Evolutionary conservation across 2,329 filamentous ascomycete genomes (phyloP).

Genomic region (Salinomyces thailandicus): DNA sequence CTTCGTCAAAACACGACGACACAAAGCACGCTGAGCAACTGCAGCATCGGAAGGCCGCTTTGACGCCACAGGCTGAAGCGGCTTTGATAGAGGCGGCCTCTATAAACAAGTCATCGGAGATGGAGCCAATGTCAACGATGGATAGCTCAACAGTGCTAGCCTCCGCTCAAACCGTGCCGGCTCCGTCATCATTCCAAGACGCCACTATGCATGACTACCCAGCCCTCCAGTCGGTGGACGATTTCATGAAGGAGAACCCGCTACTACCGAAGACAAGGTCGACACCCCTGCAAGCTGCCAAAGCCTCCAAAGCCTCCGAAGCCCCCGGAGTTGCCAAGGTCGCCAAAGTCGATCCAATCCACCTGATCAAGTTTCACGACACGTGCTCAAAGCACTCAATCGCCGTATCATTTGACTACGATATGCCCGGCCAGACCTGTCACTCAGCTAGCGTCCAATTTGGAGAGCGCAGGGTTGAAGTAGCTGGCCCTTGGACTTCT

Average conservation of each 20-base stretch:
- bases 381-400: constrained; percentile 12
- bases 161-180: neutral
- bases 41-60: neutral
- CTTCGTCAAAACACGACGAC: no score
- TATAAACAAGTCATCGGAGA: no score
- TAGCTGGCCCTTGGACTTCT: constrained; percentile 3
- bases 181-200: neutral
- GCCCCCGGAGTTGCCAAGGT: neutral
- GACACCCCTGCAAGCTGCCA: constrained; percentile 1
- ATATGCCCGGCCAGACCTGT: neutral
- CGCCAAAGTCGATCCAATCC: constrained; percentile 5
- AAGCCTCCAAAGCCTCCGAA: constrained; percentile 1
- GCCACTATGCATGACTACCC: neutral
- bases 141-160: neutral
- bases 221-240: constrained; percentile 12
- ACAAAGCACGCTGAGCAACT: no score
- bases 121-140: neutral
- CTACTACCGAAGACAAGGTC: constrained; percentile 9
- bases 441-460: constrained; percentile 3
- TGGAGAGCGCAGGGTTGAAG: constrained; percentile 7
- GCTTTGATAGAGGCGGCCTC: no score
- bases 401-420: constrained; percentile 7
- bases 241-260: constrained; percentile 14
- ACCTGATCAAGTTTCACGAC: constrained; percentile 10
- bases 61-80: neutral